Evolutionary conservation across 371 early-diverging fungal species (phyloP).

Genomic region (Lichtheimia corymbifera): DNA sequence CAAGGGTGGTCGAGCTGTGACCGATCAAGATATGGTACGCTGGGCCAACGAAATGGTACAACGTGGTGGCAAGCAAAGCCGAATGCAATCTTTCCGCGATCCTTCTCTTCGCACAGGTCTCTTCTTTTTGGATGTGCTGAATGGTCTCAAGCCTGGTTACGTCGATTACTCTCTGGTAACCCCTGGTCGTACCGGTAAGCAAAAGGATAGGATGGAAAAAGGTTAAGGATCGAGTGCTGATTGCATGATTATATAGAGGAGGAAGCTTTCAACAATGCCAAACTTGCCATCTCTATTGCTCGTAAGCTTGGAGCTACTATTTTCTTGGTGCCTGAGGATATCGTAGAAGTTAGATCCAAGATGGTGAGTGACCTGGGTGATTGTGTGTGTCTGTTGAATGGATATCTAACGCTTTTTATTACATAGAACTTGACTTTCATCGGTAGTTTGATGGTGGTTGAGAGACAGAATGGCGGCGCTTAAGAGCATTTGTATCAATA

Average conservation of each 20-base stretch:
- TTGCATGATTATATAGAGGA: conserved; percentile 56
- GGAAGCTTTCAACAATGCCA: conserved; percentile 88
- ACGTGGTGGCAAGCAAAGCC: conserved; percentile 66
- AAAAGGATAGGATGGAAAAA: too few relatives aligned
- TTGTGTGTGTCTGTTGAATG: neutral
- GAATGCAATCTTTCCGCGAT: conserved; percentile 86
- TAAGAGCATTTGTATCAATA: too few relatives aligned
- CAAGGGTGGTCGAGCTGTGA: conserved; percentile 78
- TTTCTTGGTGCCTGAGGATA: conserved; percentile 96
- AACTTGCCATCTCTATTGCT: conserved; percentile 95
- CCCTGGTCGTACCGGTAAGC: conserved; percentile 53
- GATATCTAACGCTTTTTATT: conserved; percentile 2
- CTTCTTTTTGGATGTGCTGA: conserved; percentile 90
- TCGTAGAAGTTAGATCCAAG: conserved; percentile 91
- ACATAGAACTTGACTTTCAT: conserved; percentile 84
- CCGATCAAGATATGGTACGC: conserved; percentile 87
- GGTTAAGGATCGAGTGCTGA: too few relatives aligned
- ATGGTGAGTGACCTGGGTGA: conserved; percentile 60
- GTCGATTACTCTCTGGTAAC: conserved; percentile 89
- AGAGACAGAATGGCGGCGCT: conserved; percentile 16
- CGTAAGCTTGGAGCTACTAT: conserved; percentile 98
- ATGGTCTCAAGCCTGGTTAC: conserved; percentile 87
- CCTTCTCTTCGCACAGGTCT: conserved; percentile 71
- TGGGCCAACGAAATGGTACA: conserved; percentile 91
- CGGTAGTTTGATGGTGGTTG: conserved; percentile 85